Evolutionary conservation across 2,329 filamentous ascomycete species (phyloP), one percentile per base, ranked within the genome.

Genomic region (Pseudopyrenochaeta lycopersici): DNA sequence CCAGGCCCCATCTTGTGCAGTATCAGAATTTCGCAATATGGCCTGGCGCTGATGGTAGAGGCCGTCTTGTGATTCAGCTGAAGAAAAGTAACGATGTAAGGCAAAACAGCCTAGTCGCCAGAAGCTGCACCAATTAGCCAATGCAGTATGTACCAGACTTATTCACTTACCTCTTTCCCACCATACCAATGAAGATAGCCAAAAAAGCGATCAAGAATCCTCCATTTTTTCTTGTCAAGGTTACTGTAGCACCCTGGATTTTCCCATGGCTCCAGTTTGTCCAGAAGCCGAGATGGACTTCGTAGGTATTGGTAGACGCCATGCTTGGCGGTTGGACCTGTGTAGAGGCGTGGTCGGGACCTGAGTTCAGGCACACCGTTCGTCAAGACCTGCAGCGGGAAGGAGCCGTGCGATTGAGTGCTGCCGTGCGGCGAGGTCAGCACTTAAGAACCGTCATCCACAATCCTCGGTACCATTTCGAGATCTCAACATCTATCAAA

Each of bases 171-270:
- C 52, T 55, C 27, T 57, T 57, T 15, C 59, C 59, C 4, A 51
- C 49, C 31, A 55, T 54, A 9, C 61, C 60, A 23, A 58, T 55
- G 27, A 76, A 76, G 12, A 73, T 63, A 11, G 75, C 72, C 1
- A 74, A 30, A 46, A 76, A 76, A 4, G 72, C 70, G 20, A 73
- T 69, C 14, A 77, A 52, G 1, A 77, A 44, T n/a, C 60, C 68
- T 4, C 69, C 76, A 41, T 73, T 58, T 1, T 53, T 49, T 4
- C 58, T 56, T 0, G 49, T 63, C 0, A 76, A 54, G 0, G 75
- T 77, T 12, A 76, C 49, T 0, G 74, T 77, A 3, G 64, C 35
- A 1, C 76, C 74, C 2, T 61, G 33, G 4, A 75, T 52, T 4
- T 52, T 47, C 2, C 76, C 74, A 23, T 65, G 52, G 7, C 52